These are phyloP conservation scores for Malus hybrid DNA, from an alignment of 331 rosid genomes.

Conservation along the genomic window DNA sequence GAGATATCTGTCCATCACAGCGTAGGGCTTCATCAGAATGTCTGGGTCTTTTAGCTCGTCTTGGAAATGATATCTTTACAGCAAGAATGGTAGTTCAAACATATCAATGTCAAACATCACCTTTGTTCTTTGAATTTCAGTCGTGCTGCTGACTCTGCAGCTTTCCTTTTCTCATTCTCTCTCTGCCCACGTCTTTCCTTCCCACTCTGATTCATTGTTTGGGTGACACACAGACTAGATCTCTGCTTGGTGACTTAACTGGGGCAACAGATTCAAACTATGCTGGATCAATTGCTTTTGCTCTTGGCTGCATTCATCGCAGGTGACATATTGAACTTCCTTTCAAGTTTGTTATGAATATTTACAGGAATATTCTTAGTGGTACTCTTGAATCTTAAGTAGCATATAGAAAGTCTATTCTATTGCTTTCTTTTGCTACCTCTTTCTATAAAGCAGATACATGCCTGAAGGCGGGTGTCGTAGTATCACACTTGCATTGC, in stretches of 20 bases:
- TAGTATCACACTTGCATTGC: background rate
- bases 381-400: background rate
- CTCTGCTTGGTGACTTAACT: slow-evolving; percentile 73
- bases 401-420: background rate
- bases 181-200: background rate
- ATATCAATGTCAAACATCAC: no score
- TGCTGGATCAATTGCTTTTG: slow-evolving; percentile 86
- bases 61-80: slow-evolving; percentile 88
- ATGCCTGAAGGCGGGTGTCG: background rate
- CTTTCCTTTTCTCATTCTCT: background rate
- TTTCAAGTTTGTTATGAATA: background rate
- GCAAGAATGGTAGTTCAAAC: slow-evolving; percentile 73
- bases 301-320: slow-evolving; percentile 97
- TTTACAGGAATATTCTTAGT: background rate
- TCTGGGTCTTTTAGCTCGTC: slow-evolving; percentile 88
- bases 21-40: slow-evolving; percentile 91
- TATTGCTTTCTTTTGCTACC: background rate
- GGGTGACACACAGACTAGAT: slow-evolving; percentile 64
- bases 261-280: slow-evolving; percentile 64
- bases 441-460: background rate
- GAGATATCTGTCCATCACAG: slow-evolving; percentile 85
- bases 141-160: background rate
- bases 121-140: background rate
- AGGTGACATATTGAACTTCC: slow-evolving; percentile 40
- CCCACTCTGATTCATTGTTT: slow-evolving; percentile 14